phyloP scores from a whole-genome alignment of 495 filamentous ascomycete species.

The Ramalina peruviana region DNA sequence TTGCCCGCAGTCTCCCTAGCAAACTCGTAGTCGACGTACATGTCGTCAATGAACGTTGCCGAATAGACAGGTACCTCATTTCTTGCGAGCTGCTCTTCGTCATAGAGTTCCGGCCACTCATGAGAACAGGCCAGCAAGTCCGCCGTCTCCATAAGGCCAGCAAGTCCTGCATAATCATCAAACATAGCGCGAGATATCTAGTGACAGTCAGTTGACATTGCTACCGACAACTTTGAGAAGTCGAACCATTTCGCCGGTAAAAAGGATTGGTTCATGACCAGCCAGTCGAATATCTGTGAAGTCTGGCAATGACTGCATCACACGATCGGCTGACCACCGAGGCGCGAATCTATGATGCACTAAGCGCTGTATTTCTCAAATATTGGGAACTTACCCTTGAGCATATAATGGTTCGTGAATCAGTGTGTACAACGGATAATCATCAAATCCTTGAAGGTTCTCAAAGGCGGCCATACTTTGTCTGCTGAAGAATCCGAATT shows the following conservation, averaged over 20 bases:
- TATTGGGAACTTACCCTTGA: constrained; percentile 30
- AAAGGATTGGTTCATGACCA: constrained; percentile 47
- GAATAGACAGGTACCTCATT: constrained; percentile 86
- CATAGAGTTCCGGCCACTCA: constrained; percentile 67
- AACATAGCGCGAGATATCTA: constrained; percentile 69
- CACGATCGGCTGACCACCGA: constrained; percentile 49
- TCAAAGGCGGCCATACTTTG: constrained; percentile 56
- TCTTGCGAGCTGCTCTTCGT: constrained; percentile 51
- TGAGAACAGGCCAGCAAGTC: constrained; percentile 49
- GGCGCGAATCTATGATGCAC: constrained; percentile 31
- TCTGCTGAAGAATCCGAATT: constrained; percentile 59
- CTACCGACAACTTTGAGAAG: not conserved
- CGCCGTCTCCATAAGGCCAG: constrained; percentile 47
- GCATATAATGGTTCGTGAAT: constrained; percentile 81
- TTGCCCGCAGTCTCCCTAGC: constrained; percentile 56
- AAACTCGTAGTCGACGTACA: constrained; percentile 78
- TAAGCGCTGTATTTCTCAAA: constrained; percentile 9
- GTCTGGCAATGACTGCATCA: constrained; percentile 25
- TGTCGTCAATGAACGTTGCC: constrained; percentile 76
- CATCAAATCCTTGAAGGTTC: constrained; percentile 49
- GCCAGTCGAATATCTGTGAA: constrained; percentile 25
- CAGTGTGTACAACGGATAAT: constrained; percentile 66
- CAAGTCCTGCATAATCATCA: constrained; percentile 57
- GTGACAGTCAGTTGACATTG: constrained; percentile 3
- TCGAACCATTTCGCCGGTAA: constrained; percentile 76